A percentile compares a stretch with the other conserved stretches of the same genome.
phyloP scores from a whole-genome alignment of 2,329 filamentous ascomycete species.

The Trichoderma sp. region DNA sequence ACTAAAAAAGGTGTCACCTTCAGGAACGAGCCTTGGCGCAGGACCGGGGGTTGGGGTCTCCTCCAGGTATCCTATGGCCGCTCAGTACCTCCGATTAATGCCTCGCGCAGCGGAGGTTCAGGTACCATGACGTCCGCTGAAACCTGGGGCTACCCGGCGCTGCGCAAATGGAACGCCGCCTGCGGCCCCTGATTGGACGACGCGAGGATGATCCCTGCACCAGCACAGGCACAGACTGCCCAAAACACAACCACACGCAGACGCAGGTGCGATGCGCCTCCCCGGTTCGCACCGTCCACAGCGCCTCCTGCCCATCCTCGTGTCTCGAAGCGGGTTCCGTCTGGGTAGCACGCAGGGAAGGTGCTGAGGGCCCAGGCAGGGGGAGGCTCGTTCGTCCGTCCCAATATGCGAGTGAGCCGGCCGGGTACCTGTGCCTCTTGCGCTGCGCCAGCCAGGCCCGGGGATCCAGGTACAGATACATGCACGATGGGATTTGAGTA shows the following conservation, averaged over 20 bases:
- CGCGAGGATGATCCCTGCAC: conserved; percentile 12
- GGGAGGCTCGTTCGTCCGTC: background rate
- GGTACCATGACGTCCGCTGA: conserved; percentile 19
- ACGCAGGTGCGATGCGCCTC: conserved; percentile 17
- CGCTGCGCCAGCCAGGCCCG: background rate
- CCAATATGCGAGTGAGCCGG: background rate
- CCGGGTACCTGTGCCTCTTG: background rate
- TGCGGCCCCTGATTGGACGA: conserved; percentile 17
- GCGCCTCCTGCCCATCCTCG: conserved; percentile 20
- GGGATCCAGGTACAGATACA: background rate
- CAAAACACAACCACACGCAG: conserved; percentile 16
- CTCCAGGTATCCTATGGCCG: background rate
- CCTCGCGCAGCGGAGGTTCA: background rate
- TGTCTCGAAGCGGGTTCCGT: conserved; percentile 20
- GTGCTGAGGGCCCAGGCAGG: background rate
- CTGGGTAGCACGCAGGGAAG: conserved; percentile 2
- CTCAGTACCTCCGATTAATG: background rate
- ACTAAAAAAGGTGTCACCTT: conserved; percentile 20
- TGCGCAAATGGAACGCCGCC: conserved; percentile 13
- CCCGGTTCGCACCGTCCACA: background rate
- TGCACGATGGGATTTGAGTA: background rate
- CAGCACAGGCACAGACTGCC: background rate
- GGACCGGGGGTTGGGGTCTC: background rate
- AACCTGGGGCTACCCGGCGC: conserved; percentile 19
- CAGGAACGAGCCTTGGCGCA: conserved; percentile 22